Conservation (phyloP, 371 early-diverging fungal species). For the Funneliformis caledonium region DNA sequence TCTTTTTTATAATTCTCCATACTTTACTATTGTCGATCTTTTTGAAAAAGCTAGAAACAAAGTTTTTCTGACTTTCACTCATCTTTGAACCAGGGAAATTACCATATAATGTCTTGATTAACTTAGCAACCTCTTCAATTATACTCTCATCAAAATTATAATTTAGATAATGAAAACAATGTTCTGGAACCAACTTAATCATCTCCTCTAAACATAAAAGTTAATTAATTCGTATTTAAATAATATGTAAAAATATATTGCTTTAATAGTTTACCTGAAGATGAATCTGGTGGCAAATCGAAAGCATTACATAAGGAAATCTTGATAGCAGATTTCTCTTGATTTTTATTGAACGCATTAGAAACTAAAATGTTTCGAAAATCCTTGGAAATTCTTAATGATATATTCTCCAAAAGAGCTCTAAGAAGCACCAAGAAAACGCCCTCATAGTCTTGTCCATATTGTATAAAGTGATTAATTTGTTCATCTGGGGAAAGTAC, state of each 20-base stretch:
- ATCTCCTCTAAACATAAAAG: conserved; percentile 16
- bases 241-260: not conserved
- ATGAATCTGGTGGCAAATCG: not conserved
- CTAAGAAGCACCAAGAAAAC: not conserved
- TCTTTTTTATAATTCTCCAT: not conserved
- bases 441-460: conserved; percentile 2
- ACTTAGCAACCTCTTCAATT: not conserved
- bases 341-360: not conserved
- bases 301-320: conserved; percentile 14
- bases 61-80: conserved; percentile 6
- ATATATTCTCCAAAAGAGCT: not conserved
- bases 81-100: conserved; percentile 9
- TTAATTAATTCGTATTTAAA: not conserved
- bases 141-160: conserved; percentile 1
- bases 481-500: not conserved
- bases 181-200: not conserved
- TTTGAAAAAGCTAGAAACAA: not conserved
- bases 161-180: conserved; percentile 7
- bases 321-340: not conserved
- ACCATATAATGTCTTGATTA: conserved; percentile 14
- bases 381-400: not conserved
- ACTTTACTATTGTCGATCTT: conserved; percentile 1
- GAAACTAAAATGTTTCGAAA: not conserved
- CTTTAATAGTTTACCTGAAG: not conserved
- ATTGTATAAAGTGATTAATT: conserved; percentile 11